These are phyloP conservation scores for Aspergillus sp. DNA, from an alignment of 2,329 filamentous ascomycete genomes.

Conservation along the genomic window DNA sequence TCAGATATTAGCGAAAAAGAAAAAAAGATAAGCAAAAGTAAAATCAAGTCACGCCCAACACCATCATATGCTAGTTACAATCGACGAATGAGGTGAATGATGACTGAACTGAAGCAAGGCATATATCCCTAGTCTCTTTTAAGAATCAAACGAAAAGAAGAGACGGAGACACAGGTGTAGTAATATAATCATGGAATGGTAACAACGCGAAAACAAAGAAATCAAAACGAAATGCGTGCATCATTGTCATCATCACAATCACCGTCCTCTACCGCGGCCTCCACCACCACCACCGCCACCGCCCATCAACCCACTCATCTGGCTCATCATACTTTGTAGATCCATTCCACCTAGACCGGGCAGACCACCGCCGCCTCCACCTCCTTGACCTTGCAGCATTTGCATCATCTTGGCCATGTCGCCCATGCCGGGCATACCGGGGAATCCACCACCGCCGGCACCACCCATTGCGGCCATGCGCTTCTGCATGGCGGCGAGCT, in stretches of 20 bases:
- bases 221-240: conserved; percentile 16
- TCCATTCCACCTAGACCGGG: conserved; percentile 60
- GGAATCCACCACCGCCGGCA: conserved; percentile 57
- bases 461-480: conserved; percentile 90
- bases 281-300: conserved; percentile 46
- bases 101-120: conserved; percentile 1
- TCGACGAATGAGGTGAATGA: conserved; percentile 12
- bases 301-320: conserved; percentile 67
- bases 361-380: conserved; percentile 67
- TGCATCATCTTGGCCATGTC: conserved; percentile 95
- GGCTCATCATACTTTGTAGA: conserved; percentile 73
- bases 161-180: background rate
- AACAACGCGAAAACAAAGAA: conserved; percentile 17
- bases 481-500: conserved; percentile 97
- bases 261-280: conserved; percentile 35
- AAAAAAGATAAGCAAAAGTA: background rate
- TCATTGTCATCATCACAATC: conserved; percentile 22
- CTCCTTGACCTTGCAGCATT: conserved; percentile 80
- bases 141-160: background rate
- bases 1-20: background rate
- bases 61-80: conserved; percentile 19
- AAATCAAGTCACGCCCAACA: conserved; percentile 21
- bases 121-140: background rate
- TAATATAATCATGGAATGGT: conserved; percentile 10
- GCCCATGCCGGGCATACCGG: conserved; percentile 77